Evolutionary conservation across 306 rosid genomes (phyloP), one percentile per base, ranked within the genome.

Genomic region (Phaseolus lunatus): DNA sequence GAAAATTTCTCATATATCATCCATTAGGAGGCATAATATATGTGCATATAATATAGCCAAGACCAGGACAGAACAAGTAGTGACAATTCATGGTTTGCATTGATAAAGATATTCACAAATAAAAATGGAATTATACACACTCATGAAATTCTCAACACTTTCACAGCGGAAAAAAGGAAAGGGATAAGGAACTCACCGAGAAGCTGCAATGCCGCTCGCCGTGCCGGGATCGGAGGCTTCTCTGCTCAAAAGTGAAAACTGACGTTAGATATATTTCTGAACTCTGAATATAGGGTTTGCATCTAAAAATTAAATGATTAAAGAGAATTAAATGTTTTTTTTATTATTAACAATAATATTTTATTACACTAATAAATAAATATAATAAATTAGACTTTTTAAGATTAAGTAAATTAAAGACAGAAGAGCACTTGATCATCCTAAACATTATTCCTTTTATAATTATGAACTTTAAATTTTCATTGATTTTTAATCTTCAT

Each of bases 1-100:
- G 80, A 88, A 94, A 92, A 13, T 88, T 92, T 87, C 95, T 92
- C 95, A 90, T 94, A 59, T 92, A 92, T 76, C 96, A 83, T 94
- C 97, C 96, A 86, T 80, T 31, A 90, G 85, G 14, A 52, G 13
- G 8, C 4, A 8, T 3, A 50, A 50, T 19, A 1, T 7, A 18
- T 50, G 13, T 49, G 9, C 8, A 49, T 49, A 16, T n/a, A 47
- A 47, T 15, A 47, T 4, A 15, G 5, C 8, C 52, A 47, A n/a
- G 22, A 49, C 22, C 20, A 16, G 3, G 7, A 49, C 22, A 49
- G 1, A 49, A 49, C 7, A 49, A 49, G 22, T 16, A 7, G 23
- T 19, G 4, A 4, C 24, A 12, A 4, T 5, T 56, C 37, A 26
- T 26, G 26, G 12, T 27, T 26, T 24, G 18, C 66, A 59, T 59